Conservation (phyloP, 768 basidiomycete species). For the Mrakia gelida region DNA sequence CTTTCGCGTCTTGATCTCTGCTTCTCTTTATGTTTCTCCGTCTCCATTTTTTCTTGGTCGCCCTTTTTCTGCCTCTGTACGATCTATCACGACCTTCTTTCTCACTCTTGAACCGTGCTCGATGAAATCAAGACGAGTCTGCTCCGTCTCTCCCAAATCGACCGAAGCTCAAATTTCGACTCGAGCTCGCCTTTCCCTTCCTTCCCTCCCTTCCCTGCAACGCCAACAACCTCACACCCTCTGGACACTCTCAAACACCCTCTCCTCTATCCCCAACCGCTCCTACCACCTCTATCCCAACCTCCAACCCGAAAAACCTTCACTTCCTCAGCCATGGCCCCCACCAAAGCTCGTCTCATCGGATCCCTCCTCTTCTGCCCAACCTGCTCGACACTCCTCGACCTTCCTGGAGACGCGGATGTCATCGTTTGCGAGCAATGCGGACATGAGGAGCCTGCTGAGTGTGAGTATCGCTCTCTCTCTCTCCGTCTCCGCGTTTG, state of each 20-base stretch:
- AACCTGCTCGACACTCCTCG: conserved; percentile 81
- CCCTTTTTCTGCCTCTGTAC: background rate
- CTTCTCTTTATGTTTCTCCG: background rate
- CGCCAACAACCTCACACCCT: background rate
- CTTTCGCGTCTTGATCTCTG: background rate
- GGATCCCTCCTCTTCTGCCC: conserved; percentile 95
- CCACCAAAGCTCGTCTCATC: conserved; percentile 45
- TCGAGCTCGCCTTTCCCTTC: background rate
- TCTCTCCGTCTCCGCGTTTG: too few relatives aligned
- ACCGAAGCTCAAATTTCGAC: background rate
- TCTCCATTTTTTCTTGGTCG: background rate
- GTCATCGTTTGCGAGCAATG: conserved; percentile 86
- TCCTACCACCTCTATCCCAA: background rate
- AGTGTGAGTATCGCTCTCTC: conserved; percentile 57
- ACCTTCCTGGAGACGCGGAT: conserved; percentile 66
- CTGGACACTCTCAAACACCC: background rate
- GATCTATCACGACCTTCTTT: background rate
- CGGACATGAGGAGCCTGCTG: conserved; percentile 75
- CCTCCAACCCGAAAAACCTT: background rate
- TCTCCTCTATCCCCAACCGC: background rate
- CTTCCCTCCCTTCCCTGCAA: conserved; percentile 4
- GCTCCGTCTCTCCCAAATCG: background rate
- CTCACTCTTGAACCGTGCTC: too few relatives aligned
- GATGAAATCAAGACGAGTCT: too few relatives aligned
- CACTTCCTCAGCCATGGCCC: background rate